A percentile compares a stretch with the other conserved stretches of the same genome.
phyloP scores from a whole-genome alignment of 78 protist species.

The Tieghemostelium lacteum region DNA sequence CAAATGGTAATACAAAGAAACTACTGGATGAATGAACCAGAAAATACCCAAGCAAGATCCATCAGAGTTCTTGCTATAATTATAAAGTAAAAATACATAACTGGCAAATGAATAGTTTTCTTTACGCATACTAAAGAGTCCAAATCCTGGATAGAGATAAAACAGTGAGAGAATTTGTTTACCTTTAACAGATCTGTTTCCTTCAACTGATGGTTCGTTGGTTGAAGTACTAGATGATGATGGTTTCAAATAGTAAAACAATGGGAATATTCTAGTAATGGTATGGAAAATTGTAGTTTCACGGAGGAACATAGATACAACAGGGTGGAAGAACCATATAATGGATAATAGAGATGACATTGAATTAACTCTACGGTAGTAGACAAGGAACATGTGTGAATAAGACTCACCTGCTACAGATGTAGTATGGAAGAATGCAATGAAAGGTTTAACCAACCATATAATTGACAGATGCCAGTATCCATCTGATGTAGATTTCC shows the following conservation, averaged over 20 bases:
- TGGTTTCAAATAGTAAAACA: conserved; percentile 5
- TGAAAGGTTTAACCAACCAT: conserved; percentile 42
- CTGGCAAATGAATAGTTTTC: neutral
- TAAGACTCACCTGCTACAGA: neutral
- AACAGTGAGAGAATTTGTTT: neutral
- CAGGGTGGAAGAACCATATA: conserved; percentile 70
- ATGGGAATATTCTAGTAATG: conserved; percentile 29
- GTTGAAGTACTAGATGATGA: neutral
- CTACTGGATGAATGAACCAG: conserved; percentile 15
- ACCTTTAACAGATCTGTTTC: neutral
- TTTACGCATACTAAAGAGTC: conserved; percentile 2
- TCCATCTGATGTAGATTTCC: neutral
- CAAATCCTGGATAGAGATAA: conserved; percentile 40
- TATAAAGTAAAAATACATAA: neutral
- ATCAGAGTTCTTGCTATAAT: neutral
- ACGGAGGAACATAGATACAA: conserved; percentile 22
- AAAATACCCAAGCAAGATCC: neutral
- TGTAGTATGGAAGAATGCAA: conserved; percentile 32
- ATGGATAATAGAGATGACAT: neutral
- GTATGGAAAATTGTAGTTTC: conserved; percentile 17
- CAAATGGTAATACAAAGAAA: neutral
- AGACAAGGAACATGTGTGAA: neutral
- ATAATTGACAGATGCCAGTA: conserved; percentile 31
- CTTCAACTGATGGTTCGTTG: neutral
- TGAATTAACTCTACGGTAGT: neutral